Base-by-base conservation (phyloP, 106 monocot species). In the Acanthochlamys bracteata region DNA sequence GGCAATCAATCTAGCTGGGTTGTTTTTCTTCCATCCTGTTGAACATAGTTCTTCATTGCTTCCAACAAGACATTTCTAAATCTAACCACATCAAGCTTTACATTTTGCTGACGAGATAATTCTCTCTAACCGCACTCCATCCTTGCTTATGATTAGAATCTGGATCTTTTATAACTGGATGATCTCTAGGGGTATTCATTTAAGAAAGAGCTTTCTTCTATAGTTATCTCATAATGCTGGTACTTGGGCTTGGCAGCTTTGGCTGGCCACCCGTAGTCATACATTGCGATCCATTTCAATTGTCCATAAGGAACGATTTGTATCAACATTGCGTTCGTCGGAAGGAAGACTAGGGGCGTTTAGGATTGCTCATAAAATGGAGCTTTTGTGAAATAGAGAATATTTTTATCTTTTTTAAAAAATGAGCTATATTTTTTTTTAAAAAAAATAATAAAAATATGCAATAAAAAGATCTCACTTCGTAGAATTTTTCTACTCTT, bases 321-420 rank as follows among this genome's bases (percentile, higher is more conserved):
- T 12, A 84, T 66, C 49, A 92, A 16, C 10, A 67, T 67, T 1
- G 74, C 78, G 7, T 75, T 70, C 7, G 57, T 59, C 3, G 84
- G 87, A 0, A 92, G 72, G 69, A 84, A 92, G 0, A 87, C 70
- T n/a, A n/a, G n/a, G n/a, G n/a, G n/a, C n/a, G n/a, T n/a, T n/a
- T n/a, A n/a, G n/a, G n/a, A n/a, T n/a, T n/a, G n/a, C n/a, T n/a
- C n/a, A n/a, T n/a, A n/a, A n/a, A n/a, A n/a, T n/a, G n/a, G n/a
- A n/a, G n/a, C n/a, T n/a, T n/a, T n/a, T n/a, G n/a, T n/a, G n/a
- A n/a, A n/a, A n/a, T n/a, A n/a, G n/a, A n/a, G n/a, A n/a, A n/a
- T n/a, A n/a, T n/a, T n/a, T n/a, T n/a, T n/a, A n/a, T n/a, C n/a
- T n/a, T n/a, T n/a, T n/a, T n/a, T n/a, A n/a, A n/a, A n/a, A n/a